A percentile compares a stretch with the other conserved stretches of the same genome.
Conservation (phyloP, 1,284 basidiomycete species). For the Bjerkandera adusta region DNA sequence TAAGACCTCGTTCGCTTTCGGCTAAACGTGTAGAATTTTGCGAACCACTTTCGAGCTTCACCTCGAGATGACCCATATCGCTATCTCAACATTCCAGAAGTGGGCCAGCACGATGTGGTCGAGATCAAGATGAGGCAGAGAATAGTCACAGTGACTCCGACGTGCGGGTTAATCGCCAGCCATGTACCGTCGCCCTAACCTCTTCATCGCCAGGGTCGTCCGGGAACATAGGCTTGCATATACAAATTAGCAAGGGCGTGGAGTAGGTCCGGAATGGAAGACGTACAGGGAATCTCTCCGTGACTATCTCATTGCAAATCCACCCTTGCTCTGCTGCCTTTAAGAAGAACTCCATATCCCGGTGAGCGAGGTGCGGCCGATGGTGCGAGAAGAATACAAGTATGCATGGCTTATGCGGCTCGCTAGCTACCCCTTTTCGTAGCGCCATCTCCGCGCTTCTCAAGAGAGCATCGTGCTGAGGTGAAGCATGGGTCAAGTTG, state of each 20-base stretch:
- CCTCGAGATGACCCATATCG: too few species aligned
- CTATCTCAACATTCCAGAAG: too few species aligned
- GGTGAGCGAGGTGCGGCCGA: slow-evolving; percentile 79
- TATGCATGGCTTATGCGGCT: slow-evolving; percentile 46
- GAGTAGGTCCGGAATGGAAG: neutral
- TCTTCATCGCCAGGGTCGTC: slow-evolving; percentile 79
- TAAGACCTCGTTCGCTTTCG: too few species aligned
- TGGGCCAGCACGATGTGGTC: too few species aligned
- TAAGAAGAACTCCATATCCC: slow-evolving; percentile 83
- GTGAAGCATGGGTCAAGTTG: neutral
- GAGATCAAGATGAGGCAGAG: too few species aligned
- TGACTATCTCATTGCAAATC: slow-evolving; percentile 73
- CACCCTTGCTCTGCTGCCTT: slow-evolving; percentile 71
- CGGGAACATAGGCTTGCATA: slow-evolving; percentile 78
- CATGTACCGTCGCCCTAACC: slow-evolving; percentile 73
- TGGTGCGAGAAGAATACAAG: slow-evolving; percentile 95
- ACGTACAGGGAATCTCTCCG: slow-evolving; percentile 61
- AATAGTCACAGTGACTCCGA: too few species aligned
- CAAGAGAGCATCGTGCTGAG: slow-evolving; percentile 81
- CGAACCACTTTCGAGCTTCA: too few species aligned
- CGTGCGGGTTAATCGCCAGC: slow-evolving; percentile 59
- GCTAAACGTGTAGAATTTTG: too few species aligned
- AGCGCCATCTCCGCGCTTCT: slow-evolving; percentile 64
- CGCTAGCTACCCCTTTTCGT: slow-evolving; percentile 4
- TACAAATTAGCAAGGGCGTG: slow-evolving; percentile 3